Evolutionary conservation across 2,329 filamentous ascomycete genomes (phyloP).

Genomic region (Parascedosporium putredinis): DNA sequence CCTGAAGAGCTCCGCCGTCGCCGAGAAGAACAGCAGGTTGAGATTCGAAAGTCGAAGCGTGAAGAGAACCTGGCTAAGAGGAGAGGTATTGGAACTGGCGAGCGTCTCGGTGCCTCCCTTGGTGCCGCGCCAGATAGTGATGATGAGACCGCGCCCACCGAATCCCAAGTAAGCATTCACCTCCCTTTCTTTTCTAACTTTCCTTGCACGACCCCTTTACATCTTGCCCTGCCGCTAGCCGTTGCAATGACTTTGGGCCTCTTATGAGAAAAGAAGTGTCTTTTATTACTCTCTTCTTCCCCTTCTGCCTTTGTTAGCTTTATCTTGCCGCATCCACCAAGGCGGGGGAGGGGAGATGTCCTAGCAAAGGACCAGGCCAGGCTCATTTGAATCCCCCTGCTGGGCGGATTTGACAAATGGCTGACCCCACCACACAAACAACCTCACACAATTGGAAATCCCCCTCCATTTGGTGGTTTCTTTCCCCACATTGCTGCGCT

Average conservation of each 20-base stretch:
- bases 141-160: slow-evolving; percentile 88
- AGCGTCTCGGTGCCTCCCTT: slow-evolving; percentile 70
- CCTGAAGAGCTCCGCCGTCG: slow-evolving; percentile 96
- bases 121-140: slow-evolving; percentile 92
- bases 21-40: slow-evolving; percentile 97
- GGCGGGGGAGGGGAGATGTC: too few relatives aligned
- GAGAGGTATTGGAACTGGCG: slow-evolving; percentile 79
- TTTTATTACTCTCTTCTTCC: not conserved
- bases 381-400: too few relatives aligned
- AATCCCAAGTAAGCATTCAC: slow-evolving; percentile 72
- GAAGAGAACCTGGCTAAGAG: slow-evolving; percentile 99
- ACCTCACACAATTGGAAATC: not conserved
- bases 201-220: slow-evolving; percentile 10
- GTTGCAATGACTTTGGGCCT: slow-evolving; percentile 7
- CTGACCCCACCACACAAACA: not conserved
- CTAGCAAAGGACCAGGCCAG: too few relatives aligned
- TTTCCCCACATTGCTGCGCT: too few relatives aligned
- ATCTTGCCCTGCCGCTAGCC: not conserved
- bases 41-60: slow-evolving; percentile 96
- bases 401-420: too few relatives aligned
- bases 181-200: slow-evolving; percentile 12
- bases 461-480: not conserved
- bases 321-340: too few relatives aligned
- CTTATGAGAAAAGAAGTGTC: too few relatives aligned
- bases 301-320: too few relatives aligned